Evolutionary conservation across 1,139 yeast genomes (phyloP).

Genomic region (Kodamaea fungicola): DNA sequence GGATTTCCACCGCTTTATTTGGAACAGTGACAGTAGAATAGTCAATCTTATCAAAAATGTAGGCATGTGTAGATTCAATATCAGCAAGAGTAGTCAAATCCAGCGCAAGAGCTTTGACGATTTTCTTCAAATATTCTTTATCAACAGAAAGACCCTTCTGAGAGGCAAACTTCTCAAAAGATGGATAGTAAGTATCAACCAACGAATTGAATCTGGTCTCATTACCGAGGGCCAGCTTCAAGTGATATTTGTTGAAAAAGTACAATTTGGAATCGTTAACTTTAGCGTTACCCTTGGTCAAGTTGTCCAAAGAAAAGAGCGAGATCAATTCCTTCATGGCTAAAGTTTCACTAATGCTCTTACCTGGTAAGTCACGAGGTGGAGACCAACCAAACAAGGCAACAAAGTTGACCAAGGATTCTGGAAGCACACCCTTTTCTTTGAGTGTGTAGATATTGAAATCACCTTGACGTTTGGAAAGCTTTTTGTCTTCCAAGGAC

Average conservation of each 20-base stretch:
- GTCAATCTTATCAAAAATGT: constrained; percentile 46
- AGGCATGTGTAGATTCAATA: constrained; percentile 41
- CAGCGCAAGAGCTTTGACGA: constrained; percentile 32
- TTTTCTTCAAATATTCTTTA: constrained; percentile 19
- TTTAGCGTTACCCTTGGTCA: constrained; percentile 92
- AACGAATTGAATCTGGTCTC: constrained; percentile 28
- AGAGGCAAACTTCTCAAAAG: constrained; percentile 14
- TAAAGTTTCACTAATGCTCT: constrained; percentile 59
- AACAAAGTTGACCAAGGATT: constrained; percentile 81
- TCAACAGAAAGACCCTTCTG: constrained; percentile 11
- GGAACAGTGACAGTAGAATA: constrained; percentile 17
- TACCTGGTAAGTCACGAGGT: constrained; percentile 49
- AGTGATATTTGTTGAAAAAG: constrained; percentile 71
- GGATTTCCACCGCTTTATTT: constrained; percentile 8
- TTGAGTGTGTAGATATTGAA: constrained; percentile 61
- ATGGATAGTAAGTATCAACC: constrained; percentile 24
- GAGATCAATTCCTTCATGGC: constrained; percentile 49
- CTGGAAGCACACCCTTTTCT: constrained; percentile 70
- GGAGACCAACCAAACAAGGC: constrained; percentile 97
- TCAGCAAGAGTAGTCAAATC: constrained; percentile 49
- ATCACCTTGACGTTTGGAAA: constrained; percentile 85
- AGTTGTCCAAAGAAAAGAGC: constrained; percentile 54
- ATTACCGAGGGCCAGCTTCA: constrained; percentile 36
- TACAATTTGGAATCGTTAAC: constrained; percentile 74
- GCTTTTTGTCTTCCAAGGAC: constrained; percentile 67